These are phyloP conservation scores for Aspergillus japonicus DNA, from an alignment of 2,329 filamentous ascomycete genomes.

Conservation along the genomic window DNA sequence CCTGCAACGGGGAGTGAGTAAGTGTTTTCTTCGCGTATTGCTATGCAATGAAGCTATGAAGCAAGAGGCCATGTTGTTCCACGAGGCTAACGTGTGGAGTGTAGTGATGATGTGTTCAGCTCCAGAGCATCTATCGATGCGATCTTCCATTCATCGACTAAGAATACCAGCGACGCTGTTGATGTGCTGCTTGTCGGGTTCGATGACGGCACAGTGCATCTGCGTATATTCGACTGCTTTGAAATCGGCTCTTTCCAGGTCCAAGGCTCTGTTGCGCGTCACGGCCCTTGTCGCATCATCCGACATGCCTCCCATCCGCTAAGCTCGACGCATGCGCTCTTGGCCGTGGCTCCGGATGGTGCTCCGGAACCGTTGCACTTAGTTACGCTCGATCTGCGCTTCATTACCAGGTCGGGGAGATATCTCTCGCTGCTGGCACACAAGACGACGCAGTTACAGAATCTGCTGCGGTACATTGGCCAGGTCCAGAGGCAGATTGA, in stretches of 20 bases:
- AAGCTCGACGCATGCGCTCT: slow-evolving; percentile 72
- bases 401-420: slow-evolving; percentile 70
- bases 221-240: slow-evolving; percentile 84
- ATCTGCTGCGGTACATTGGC: slow-evolving; percentile 78
- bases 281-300: slow-evolving; percentile 43
- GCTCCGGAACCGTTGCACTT: slow-evolving; percentile 53
- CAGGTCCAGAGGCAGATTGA: slow-evolving; percentile 78
- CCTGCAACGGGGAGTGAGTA: slow-evolving; percentile 63
- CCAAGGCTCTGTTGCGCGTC: slow-evolving; percentile 40
- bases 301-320: slow-evolving; percentile 70
- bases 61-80: neutral
- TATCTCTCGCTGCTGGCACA: slow-evolving; percentile 81
- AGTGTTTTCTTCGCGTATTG: slow-evolving; percentile 8
- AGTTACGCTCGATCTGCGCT: slow-evolving; percentile 79
- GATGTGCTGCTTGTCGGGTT: slow-evolving; percentile 76
- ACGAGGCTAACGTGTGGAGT: slow-evolving; percentile 22
- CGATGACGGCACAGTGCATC: slow-evolving; percentile 67
- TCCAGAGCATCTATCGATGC: slow-evolving; percentile 67
- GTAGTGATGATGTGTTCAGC: slow-evolving; percentile 62
- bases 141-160: slow-evolving; percentile 62
- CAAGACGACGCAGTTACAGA: slow-evolving; percentile 84
- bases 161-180: slow-evolving; percentile 69
- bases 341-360: slow-evolving; percentile 47
- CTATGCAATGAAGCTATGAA: neutral
- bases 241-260: slow-evolving; percentile 63